Conservation (phyloP, 2,329 filamentous ascomycete species). For the Fusarium clavum region DNA sequence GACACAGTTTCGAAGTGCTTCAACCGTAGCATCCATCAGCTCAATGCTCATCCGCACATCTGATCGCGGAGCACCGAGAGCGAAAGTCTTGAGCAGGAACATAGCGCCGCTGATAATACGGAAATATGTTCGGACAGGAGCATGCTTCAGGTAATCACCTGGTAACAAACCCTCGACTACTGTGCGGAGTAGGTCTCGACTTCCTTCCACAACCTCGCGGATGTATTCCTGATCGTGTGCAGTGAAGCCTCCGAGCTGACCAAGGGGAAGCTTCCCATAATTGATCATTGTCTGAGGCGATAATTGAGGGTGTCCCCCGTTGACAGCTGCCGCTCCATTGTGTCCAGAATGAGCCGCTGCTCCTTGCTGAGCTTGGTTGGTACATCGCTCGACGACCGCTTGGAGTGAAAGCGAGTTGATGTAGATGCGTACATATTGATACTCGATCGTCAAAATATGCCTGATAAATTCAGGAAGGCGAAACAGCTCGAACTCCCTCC, state of each 20-base stretch:
- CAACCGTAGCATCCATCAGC: conserved; percentile 79
- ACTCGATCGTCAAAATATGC: conserved; percentile 91
- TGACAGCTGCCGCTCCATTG: conserved; percentile 50
- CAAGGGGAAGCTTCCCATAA: conserved; percentile 72
- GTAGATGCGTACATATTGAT: conserved; percentile 94
- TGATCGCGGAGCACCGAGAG: conserved; percentile 80
- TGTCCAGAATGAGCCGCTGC: conserved; percentile 55
- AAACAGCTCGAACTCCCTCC: conserved; percentile 83
- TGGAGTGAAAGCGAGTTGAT: conserved; percentile 94
- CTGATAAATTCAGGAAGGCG: conserved; percentile 73
- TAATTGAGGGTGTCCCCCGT: conserved; percentile 52
- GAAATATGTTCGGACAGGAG: conserved; percentile 86
- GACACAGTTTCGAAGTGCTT: conserved; percentile 79
- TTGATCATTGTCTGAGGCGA: conserved; percentile 74
- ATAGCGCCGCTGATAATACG: conserved; percentile 87
- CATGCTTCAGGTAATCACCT: conserved; percentile 81
- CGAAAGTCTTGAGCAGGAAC: conserved; percentile 87
- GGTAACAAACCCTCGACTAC: conserved; percentile 82
- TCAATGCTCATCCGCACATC: conserved; percentile 81
- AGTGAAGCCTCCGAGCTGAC: conserved; percentile 72
- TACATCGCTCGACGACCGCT: conserved; percentile 93
- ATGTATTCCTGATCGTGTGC: conserved; percentile 78
- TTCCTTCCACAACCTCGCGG: conserved; percentile 80
- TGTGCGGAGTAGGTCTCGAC: conserved; percentile 78
- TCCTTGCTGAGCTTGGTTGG: conserved; percentile 73